Base-by-base conservation (phyloP, 2,329 filamentous ascomycete species). In the Fusarium sp. region DNA sequence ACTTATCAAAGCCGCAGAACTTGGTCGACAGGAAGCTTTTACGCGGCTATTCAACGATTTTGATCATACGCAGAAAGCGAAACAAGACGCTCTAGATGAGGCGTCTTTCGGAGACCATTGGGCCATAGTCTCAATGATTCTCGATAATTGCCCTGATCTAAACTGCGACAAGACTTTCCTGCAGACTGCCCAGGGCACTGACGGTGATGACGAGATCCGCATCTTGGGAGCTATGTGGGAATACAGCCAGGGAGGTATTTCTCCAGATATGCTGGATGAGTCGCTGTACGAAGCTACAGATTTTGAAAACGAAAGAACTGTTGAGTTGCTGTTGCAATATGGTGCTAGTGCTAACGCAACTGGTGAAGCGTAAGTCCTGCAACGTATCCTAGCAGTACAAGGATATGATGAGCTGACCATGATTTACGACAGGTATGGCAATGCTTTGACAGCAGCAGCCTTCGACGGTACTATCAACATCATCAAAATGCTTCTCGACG, bases 281-380 rank as follows among this genome's bases (percentile, higher is more conserved):
- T 78, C 78, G 3, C 68, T 83, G 4, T 83, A 82, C 22, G 61
- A 80, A 17, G 80, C 81, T 1, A 81, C 81, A 0, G 81, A 83
- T 40, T 68, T 64, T 34, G 79, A 83, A 61, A 81, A 81, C 26
- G 68, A 69, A 10, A 73, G 72, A 0, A 81, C 79, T 0, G 80
- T 83, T 3, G 74, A 78, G 44, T 18, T 82, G 4, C 70, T 83
- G 2, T 39, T 83, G 14, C 71, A 72, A 10, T 82, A 79, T 40
- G 71, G 74, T 13, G 81, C 79, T 3, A 71, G 77, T 20, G 75
- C 81, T 1, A 80, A 83, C 55, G 80, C 80, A 1, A 81, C 76
- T 6, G 80, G 81, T 2, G 61, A 76, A 58, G 75, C 79, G 79
- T 82, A 48, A 63, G 66, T 58, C 6, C 17, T 5, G 2, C 0